Conservation (phyloP, 2,329 filamentous ascomycete genomes). For the Pochonia chlamydosporia region DNA sequence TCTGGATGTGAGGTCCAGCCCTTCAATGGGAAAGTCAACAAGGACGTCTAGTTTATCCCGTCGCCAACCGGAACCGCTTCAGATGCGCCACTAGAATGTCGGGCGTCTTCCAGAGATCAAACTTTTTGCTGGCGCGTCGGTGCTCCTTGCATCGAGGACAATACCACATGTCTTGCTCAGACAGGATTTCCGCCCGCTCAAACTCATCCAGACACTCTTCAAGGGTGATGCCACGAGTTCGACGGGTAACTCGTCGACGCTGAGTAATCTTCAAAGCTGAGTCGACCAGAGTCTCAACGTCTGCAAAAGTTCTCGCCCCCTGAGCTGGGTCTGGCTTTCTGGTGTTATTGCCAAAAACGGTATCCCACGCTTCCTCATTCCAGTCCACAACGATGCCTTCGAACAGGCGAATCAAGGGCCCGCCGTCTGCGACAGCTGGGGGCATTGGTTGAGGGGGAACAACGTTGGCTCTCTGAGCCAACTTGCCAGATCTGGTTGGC, state of each 20-base stretch:
- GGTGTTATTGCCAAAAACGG: slow-evolving; percentile 55
- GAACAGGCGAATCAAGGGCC: slow-evolving; percentile 68
- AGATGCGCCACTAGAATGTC: slow-evolving; percentile 93
- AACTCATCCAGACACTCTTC: slow-evolving; percentile 94
- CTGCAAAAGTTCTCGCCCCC: slow-evolving; percentile 53
- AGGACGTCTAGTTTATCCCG: slow-evolving; percentile 87
- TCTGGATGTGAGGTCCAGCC: slow-evolving; percentile 73
- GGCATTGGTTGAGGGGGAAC: slow-evolving; percentile 31
- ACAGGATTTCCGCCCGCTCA: slow-evolving; percentile 86
- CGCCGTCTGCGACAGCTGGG: slow-evolving; percentile 38
- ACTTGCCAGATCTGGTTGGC: slow-evolving; percentile 31
- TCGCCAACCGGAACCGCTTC: slow-evolving; percentile 73
- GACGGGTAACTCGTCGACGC: slow-evolving; percentile 50
- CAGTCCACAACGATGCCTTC: slow-evolving; percentile 89
- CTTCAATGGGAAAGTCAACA: slow-evolving; percentile 87
- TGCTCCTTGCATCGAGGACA: slow-evolving; percentile 95
- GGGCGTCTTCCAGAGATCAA: slow-evolving; percentile 93
- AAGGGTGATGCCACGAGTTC: slow-evolving; percentile 64
- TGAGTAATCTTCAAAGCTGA: slow-evolving; percentile 61
- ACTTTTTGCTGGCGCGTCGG: slow-evolving; percentile 87
- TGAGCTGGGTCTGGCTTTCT: slow-evolving; percentile 37
- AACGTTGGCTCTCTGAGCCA: slow-evolving; percentile 24
- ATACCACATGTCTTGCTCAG: slow-evolving; percentile 96
- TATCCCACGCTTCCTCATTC: slow-evolving; percentile 63
- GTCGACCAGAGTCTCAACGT: slow-evolving; percentile 50